Conservation (phyloP, 805 yeast genomes). For the Saturnispora serradocipensis region DNA sequence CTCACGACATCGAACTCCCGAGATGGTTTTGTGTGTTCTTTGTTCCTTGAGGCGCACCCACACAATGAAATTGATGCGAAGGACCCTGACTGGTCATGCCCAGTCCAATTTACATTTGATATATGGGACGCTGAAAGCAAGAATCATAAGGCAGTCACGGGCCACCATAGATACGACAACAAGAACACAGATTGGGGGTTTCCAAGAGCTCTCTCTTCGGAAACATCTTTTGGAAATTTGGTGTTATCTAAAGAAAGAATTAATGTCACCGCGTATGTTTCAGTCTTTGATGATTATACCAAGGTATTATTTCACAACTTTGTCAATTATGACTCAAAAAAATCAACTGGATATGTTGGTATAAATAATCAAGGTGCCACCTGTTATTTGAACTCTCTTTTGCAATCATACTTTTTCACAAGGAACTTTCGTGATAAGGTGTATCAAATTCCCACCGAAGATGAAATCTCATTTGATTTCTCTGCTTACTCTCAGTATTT, state of each 20-base stretch:
- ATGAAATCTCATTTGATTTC: constrained; percentile 33
- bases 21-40: constrained; percentile 48
- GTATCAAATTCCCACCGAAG: constrained; percentile 77
- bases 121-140: constrained; percentile 71
- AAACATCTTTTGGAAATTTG: constrained; percentile 28
- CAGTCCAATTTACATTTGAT: constrained; percentile 83
- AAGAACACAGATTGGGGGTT: constrained; percentile 95
- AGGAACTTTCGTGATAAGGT: constrained; percentile 74
- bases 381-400: constrained; percentile 84
- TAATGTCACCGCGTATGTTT: constrained; percentile 68
- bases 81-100: constrained; percentile 62
- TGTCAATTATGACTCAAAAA: constrained; percentile 74
- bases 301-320: constrained; percentile 94
- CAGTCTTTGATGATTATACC: constrained; percentile 78
- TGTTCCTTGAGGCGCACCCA: constrained; percentile 73
- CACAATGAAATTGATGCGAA: constrained; percentile 19
- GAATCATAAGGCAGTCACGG: constrained; percentile 48
- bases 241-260: constrained; percentile 42
- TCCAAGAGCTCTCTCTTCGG: constrained; percentile 57
- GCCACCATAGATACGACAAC: constrained; percentile 70
- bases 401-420: constrained; percentile 87
- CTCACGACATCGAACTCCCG: constrained; percentile 69
- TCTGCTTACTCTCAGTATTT: constrained; percentile 20
- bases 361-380: constrained; percentile 97
- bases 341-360: constrained; percentile 85